Conservation (phyloP, 2,329 filamentous ascomycete genomes). For the Penicillium psychrosexuale region DNA sequence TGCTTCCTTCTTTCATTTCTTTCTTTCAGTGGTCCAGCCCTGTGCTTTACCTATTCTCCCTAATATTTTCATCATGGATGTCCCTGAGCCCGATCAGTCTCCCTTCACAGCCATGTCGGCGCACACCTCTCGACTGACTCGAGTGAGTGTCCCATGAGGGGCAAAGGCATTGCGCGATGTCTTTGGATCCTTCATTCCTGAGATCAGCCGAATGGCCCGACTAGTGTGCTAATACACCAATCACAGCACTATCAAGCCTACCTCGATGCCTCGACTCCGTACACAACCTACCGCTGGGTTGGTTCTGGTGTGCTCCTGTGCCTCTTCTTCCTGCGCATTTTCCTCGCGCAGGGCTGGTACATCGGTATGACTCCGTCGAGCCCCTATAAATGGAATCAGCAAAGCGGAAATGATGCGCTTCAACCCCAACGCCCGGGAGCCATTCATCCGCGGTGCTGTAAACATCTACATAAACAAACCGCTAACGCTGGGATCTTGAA, state of each 20-base stretch:
- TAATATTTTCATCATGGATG: constrained; percentile 64
- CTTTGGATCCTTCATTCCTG: neutral
- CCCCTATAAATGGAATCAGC: neutral
- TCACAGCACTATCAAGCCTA: constrained; percentile 85
- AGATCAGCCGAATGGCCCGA: neutral
- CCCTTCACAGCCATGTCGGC: constrained; percentile 86
- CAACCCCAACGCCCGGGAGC: neutral
- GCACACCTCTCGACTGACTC: constrained; percentile 61
- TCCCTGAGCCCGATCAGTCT: constrained; percentile 80
- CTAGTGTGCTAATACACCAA: constrained; percentile 9
- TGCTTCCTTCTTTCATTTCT: constrained; percentile 10
- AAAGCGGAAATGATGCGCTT: neutral
- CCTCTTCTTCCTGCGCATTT: constrained; percentile 83
- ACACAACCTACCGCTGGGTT: constrained; percentile 83
- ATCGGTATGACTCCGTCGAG: constrained; percentile 64
- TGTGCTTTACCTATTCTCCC: neutral
- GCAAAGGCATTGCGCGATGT: constrained; percentile 9
- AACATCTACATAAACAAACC: constrained; percentile 3
- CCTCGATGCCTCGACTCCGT: constrained; percentile 90
- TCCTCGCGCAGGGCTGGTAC: constrained; percentile 96
- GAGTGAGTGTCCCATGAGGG: constrained; percentile 35
- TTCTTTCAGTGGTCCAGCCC: constrained; percentile 4
- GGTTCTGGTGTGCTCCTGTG: constrained; percentile 73
- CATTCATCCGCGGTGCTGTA: neutral
- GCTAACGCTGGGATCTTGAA: constrained; percentile 8